phyloP scores from a whole-genome alignment of 495 filamentous ascomycete species.

The Penicillium herquei region DNA sequence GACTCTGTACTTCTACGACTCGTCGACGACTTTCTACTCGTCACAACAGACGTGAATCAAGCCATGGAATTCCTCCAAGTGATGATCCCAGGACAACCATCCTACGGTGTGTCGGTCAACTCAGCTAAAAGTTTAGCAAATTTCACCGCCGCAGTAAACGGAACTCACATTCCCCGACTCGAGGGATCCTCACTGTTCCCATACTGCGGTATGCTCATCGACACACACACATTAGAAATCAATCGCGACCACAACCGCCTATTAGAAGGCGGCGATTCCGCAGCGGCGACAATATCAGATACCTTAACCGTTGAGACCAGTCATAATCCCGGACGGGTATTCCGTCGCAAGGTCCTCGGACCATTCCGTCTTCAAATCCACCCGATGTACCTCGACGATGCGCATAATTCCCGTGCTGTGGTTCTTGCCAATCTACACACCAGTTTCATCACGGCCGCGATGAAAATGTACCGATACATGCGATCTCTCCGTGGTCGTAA shows the following conservation, averaged over 20 bases:
- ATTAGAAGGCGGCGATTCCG: conserved; percentile 43
- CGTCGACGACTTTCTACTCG: conserved; percentile 89
- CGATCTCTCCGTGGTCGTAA: conserved; percentile 56
- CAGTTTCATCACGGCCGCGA: conserved; percentile 72
- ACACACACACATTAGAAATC: conserved; percentile 75
- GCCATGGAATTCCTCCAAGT: conserved; percentile 68
- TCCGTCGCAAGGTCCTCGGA: conserved; percentile 75
- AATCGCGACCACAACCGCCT: conserved; percentile 55
- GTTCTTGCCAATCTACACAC: conserved; percentile 73
- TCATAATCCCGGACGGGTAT: conserved; percentile 65
- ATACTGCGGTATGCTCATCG: conserved; percentile 80
- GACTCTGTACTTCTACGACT: conserved; percentile 73
- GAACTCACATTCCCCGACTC: conserved; percentile 50
- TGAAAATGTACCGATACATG: conserved; percentile 80
- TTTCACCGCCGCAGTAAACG: conserved; percentile 66
- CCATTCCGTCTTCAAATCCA: conserved; percentile 85
- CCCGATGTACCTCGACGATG: conserved; percentile 84
- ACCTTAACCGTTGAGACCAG: conserved; percentile 75
- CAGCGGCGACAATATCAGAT: conserved; percentile 44
- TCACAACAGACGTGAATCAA: conserved; percentile 65
- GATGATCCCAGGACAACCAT: conserved; percentile 75
- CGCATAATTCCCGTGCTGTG: conserved; percentile 66
- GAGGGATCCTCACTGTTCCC: conserved; percentile 61
- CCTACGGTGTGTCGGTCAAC: conserved; percentile 79
- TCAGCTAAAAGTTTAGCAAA: conserved; percentile 79